Evolutionary conservation across 2,329 filamentous ascomycete species (phyloP).

Genomic region (Aspergillus quadricinctus): DNA sequence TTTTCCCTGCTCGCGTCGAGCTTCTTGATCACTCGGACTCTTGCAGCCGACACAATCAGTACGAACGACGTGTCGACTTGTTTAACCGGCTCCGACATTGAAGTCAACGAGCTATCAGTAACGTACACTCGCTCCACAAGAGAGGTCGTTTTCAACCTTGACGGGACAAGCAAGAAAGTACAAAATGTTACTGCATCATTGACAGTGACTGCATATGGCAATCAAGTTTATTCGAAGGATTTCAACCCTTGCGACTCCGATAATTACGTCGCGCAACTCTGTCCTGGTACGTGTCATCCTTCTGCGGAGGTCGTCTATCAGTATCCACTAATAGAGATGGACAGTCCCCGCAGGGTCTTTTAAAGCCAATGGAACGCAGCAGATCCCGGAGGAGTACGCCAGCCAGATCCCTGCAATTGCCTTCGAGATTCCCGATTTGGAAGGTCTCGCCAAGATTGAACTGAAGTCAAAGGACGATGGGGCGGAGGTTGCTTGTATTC

Average conservation of each 20-base stretch:
- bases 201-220: slow-evolving; percentile 78
- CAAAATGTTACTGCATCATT: slow-evolving; percentile 79
- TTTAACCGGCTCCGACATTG: slow-evolving; percentile 53
- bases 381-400: slow-evolving; percentile 67
- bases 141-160: slow-evolving; percentile 74
- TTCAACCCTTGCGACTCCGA: slow-evolving; percentile 76
- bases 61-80: slow-evolving; percentile 80
- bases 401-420: slow-evolving; percentile 79
- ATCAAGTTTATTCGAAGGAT: slow-evolving; percentile 67
- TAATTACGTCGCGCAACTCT: slow-evolving; percentile 69
- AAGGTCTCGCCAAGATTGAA: slow-evolving; percentile 75
- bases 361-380: slow-evolving; percentile 64
- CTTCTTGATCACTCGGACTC: slow-evolving; percentile 37
- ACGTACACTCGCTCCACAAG: slow-evolving; percentile 72
- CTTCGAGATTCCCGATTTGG: slow-evolving; percentile 85
- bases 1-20: slow-evolving; percentile 23
- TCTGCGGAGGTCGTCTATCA: neutral
- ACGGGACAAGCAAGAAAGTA: slow-evolving; percentile 65
- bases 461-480: slow-evolving; percentile 60
- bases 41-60: slow-evolving; percentile 68
- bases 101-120: slow-evolving; percentile 70
- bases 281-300: slow-evolving; percentile 60
- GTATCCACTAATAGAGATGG: slow-evolving; percentile 17
- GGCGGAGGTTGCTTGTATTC: slow-evolving; percentile 71
- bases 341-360: slow-evolving; percentile 72